Evolutionary conservation across 495 filamentous ascomycete genomes (phyloP).

Genomic region (Bathelium albidoporum): DNA sequence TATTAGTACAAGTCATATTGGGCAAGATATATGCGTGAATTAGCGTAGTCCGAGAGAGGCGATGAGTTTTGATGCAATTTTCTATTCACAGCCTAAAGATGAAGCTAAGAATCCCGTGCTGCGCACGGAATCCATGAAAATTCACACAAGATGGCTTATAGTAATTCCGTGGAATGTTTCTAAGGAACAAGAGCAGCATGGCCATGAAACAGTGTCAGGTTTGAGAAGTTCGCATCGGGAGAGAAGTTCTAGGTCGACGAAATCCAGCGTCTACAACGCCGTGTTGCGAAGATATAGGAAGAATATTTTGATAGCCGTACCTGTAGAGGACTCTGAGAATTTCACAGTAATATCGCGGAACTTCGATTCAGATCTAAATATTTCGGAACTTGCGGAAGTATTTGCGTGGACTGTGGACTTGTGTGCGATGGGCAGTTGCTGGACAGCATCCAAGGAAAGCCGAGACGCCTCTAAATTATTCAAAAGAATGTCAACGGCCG

Average conservation of each 20-base stretch:
- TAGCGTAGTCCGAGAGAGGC: too few relatives aligned
- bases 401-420: neutral
- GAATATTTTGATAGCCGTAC: slow-evolving; percentile 39
- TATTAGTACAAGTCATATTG: slow-evolving; percentile 9
- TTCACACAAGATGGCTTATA: neutral
- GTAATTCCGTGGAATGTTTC: neutral
- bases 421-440: neutral
- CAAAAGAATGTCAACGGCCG: neutral
- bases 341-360: slow-evolving; percentile 63
- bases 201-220: neutral
- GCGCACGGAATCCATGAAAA: neutral
- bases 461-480: neutral
- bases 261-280: too few relatives aligned
- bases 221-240: too few relatives aligned
- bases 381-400: neutral
- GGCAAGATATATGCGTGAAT: too few relatives aligned
- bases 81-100: too few relatives aligned
- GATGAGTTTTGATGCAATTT: too few relatives aligned
- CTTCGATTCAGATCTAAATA: slow-evolving; percentile 20
- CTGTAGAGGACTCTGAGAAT: slow-evolving; percentile 58
- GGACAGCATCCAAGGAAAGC: neutral
- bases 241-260: neutral
- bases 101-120: too few relatives aligned
- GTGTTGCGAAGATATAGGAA: neutral
- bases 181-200: neutral